Evolutionary conservation across 192 early-diverging fungal genomes (phyloP).

Genomic region (Chytriomyces sp.): DNA sequence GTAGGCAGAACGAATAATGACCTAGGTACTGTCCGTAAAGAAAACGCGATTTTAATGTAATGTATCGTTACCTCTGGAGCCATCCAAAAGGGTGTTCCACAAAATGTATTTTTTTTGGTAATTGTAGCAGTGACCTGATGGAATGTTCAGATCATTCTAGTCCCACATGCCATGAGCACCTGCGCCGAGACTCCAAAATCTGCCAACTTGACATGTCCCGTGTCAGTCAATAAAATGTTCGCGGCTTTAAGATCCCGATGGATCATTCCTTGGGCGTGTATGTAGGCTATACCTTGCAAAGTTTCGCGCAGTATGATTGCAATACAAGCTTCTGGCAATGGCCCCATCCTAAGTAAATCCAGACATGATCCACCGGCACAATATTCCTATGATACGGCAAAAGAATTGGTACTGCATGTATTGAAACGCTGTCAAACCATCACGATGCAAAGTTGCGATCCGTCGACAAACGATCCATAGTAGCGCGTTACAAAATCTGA

Average conservation of each 20-base stretch:
- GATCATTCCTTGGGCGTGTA: slow-evolving; percentile 59
- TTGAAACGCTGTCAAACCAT: slow-evolving; percentile 59
- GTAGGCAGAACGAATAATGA: slow-evolving; percentile 16
- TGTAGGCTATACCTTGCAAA: slow-evolving; percentile 53
- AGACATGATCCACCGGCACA: slow-evolving; percentile 93
- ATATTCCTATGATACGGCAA: slow-evolving; percentile 72
- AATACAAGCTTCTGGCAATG: slow-evolving; percentile 84
- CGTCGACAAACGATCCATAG: slow-evolving; percentile 69
- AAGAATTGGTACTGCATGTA: no score
- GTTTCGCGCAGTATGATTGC: slow-evolving; percentile 74
- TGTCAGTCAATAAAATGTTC: slow-evolving; percentile 50
- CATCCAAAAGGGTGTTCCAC: slow-evolving; percentile 86
- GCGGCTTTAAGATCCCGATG: slow-evolving; percentile 54
- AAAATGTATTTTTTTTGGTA: slow-evolving; percentile 96
- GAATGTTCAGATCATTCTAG: neutral
- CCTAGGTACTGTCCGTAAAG: neutral
- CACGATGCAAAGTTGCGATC: slow-evolving; percentile 92
- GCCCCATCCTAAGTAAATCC: slow-evolving; percentile 87
- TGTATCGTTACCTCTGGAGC: slow-evolving; percentile 1
- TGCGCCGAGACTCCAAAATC: slow-evolving; percentile 82
- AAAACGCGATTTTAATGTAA: neutral
- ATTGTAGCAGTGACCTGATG: slow-evolving; percentile 75
- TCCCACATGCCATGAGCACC: slow-evolving; percentile 30
- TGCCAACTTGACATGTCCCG: slow-evolving; percentile 55
- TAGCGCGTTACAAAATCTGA: slow-evolving; percentile 19